Evolutionary conservation across 169 alveolate genomes (phyloP), one percentile per base, ranked within the genome.

Genomic region (Fabrea salina): DNA sequence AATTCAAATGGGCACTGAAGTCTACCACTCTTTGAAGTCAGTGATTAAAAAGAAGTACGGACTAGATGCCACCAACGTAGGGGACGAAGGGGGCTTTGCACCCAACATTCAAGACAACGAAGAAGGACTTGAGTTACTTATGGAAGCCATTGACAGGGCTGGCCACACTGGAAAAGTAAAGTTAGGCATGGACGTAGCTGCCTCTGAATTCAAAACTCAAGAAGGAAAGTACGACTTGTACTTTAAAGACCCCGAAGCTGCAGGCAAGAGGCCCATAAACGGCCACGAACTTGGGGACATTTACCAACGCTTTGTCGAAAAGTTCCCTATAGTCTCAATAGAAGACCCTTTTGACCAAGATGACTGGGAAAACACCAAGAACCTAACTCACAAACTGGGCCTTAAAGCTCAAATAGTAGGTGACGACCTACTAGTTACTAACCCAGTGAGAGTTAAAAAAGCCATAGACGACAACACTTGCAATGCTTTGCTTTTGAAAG

Each of bases 41-140:
- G 99, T 96, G 59, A 93, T 98, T 67, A 97, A 97, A 94, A 87
- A 94, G 86, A 97, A 97, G 90, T 98, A 96, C 87, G 99, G 99
- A 76, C 93, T 92, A 79, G 98, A 96, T 85, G 99, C 99, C 19
- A 96, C 99, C 57, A 98, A 97, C 89, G 99, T 98, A 56, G 99
- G 99, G 30, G 99, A 98, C 79, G 99, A 98, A 83, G 99, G 99
- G 59, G 99, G 99, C 61, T 98, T 98, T 79, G 99, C 99, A 25
- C 99, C 99, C 37, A 95, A 96, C 84, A 98, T 97, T 89, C 93
- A 98, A 70, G 96, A 93, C 40, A 89, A 88, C 37, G 84, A 67
- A 71, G 99, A 98, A 89, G 99, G 99, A 25, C 95, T 98, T 49
- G 97, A 93, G 54, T 93, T 98, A 39, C 91, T 98, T 66, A 93